Evolutionary conservation across 108 stramenopile genomes (phyloP), one percentile per base, ranked within the genome.

Genomic region (Discostella stelligeroides): DNA sequence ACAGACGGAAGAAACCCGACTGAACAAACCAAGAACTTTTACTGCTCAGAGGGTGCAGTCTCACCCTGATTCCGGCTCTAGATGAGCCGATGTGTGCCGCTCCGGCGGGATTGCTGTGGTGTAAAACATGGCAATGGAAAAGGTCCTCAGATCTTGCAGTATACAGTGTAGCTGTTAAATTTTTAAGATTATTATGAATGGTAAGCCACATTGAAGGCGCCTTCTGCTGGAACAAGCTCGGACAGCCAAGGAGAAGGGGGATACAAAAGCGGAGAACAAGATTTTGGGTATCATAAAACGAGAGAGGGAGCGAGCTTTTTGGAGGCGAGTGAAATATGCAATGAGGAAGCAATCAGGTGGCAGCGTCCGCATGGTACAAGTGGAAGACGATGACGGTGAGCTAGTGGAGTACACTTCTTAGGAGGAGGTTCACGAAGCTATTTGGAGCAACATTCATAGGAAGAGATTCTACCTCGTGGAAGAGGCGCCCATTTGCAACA

Each of bases 291-390:
- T 72, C 1, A 58, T 74, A 0, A 27, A 40, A 27, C 13, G 64
- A 0, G 73, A 74, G 20, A 20, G 38, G 45, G 50, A 75, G 7
- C n/a, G 74, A 11, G 1, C 23, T 2, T 74, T 58, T 29, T 74
- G 63, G 63, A 4, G 64, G 29, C 12, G 55, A 1, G 9, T 74
- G 1, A 66, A 66, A 20, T 66, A 60, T 18, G 7, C 57, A 1
- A 42, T 49, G 0, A 34, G 30, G 14, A 59, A 66, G n/a, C 17
- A 10, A 4, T 14, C 2, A n/a, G 47, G 47, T 1, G 11, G 43
- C 7, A 59, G 57, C 10, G 45, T 66, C 1, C 23, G 38, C 2
- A 25, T 46, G 4, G 73, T 66, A 0, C 73, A 74, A 38, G 55
- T 20, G 21, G 56, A 58, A 7, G 45, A 10, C n/a, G n/a, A n/a